Evolutionary conservation across 345 rosid species (phyloP).

Genomic region (Ceriops decandra): DNA sequence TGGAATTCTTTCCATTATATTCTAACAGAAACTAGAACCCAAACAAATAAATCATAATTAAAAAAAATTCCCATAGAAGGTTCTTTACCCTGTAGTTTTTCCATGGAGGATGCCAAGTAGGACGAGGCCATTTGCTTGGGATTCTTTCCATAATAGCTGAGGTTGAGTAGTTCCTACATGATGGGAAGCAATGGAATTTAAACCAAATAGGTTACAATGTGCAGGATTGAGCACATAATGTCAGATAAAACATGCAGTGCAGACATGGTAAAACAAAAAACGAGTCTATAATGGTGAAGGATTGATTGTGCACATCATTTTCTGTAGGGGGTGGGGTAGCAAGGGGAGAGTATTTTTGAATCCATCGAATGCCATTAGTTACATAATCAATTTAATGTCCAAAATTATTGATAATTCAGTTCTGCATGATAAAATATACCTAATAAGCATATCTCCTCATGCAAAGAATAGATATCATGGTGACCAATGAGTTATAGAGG

Average conservation of each 20-base stretch:
- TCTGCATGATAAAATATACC: neutral
- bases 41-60: too few relatives aligned
- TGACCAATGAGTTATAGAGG: conserved; percentile 1
- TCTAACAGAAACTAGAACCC: too few relatives aligned
- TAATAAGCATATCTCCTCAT: neutral
- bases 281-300: too few relatives aligned
- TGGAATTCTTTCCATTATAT: too few relatives aligned
- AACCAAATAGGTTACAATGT: neutral
- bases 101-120: conserved; percentile 98
- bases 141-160: conserved; percentile 93
- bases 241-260: too few relatives aligned
- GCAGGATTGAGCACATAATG: neutral
- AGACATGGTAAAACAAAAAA: too few relatives aligned
- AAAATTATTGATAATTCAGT: too few relatives aligned
- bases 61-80: neutral
- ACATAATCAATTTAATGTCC: too few relatives aligned
- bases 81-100: conserved; percentile 87
- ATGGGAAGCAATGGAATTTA: conserved; percentile 4
- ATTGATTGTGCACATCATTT: too few relatives aligned
- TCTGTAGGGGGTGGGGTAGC: too few relatives aligned
- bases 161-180: conserved; percentile 63
- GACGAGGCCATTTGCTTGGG: conserved; percentile 98
- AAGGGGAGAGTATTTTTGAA: too few relatives aligned
- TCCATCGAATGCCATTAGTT: too few relatives aligned
- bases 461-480: neutral